Conservation (phyloP, 345 rosid genomes). For the Eutrema japonicum region DNA sequence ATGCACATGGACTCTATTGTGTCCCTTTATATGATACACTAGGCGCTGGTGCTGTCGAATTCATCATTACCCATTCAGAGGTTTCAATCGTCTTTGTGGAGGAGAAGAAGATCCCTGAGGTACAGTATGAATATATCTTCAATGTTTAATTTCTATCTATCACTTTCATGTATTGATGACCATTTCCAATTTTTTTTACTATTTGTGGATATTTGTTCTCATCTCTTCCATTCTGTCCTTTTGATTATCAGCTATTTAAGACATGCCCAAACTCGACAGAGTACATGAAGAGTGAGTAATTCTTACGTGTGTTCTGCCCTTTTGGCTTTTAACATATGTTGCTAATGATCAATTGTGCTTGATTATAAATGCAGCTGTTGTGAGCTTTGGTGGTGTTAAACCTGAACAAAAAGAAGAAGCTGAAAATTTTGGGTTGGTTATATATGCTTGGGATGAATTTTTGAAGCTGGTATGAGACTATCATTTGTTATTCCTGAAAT, state of each 20-base stretch:
- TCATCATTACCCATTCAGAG: constrained; percentile 74
- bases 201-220: not conserved
- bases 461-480: constrained; percentile 58
- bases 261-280: constrained; percentile 62
- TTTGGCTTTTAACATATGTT: constrained; percentile 1
- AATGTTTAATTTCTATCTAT: not conserved
- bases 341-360: constrained; percentile 27
- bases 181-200: too few species aligned
- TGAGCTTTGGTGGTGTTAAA: constrained; percentile 86
- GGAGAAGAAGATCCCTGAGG: constrained; percentile 81
- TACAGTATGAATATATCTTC: constrained; percentile 20
- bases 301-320: constrained; percentile 4
- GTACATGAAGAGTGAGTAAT: constrained; percentile 65
- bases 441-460: constrained; percentile 85
- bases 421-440: constrained; percentile 62
- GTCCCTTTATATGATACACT: constrained; percentile 89
- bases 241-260: constrained; percentile 66
- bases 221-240: constrained; percentile 13
- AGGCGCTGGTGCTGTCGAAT: constrained; percentile 86
- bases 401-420: constrained; percentile 65
- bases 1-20: constrained; percentile 84
- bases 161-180: not conserved
- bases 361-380: constrained; percentile 64
- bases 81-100: constrained; percentile 78
- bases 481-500: constrained; percentile 5